Conservation (phyloP, 2,329 filamentous ascomycete genomes). For the Phialocephala sp. region DNA sequence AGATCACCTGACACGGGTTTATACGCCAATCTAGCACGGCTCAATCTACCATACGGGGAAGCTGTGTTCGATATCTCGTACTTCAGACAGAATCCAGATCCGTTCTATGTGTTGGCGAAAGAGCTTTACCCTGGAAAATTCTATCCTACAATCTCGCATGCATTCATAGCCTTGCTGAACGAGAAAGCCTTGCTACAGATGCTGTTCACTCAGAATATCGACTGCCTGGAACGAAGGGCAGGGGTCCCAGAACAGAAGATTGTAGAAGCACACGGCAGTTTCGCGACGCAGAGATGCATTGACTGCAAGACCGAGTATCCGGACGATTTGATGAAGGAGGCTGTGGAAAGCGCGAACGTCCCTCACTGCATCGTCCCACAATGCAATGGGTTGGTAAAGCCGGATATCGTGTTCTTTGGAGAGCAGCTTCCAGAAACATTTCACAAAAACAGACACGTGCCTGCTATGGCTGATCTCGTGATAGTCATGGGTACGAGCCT, state of each 20-base stretch:
- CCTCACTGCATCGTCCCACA: conserved; percentile 66
- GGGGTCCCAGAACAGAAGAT: conserved; percentile 83
- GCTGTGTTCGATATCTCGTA: conserved; percentile 93
- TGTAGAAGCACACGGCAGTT: conserved; percentile 94
- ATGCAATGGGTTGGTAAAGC: conserved; percentile 79
- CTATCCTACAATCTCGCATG: conserved; percentile 86
- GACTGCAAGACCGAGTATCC: conserved; percentile 80
- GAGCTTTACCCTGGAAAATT: conserved; percentile 93
- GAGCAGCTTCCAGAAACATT: conserved; percentile 72
- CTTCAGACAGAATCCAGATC: conserved; percentile 82
- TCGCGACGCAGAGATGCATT: conserved; percentile 89
- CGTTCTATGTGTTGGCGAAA: conserved; percentile 90
- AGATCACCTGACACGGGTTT: conserved; percentile 90
- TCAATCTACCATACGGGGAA: conserved; percentile 87
- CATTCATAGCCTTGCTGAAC: conserved; percentile 83
- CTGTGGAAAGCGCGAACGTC: conserved; percentile 70
- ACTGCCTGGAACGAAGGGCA: conserved; percentile 87
- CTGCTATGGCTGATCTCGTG: conserved; percentile 72
- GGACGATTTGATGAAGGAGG: conserved; percentile 73
- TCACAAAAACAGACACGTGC: conserved; percentile 60
- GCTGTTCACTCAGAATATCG: conserved; percentile 97
- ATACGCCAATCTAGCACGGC: conserved; percentile 86
- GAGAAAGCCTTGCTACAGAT: conserved; percentile 79
- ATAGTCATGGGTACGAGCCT: conserved; percentile 91
- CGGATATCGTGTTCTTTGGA: conserved; percentile 85